Evolutionary conservation across 2,329 filamentous ascomycete genomes (phyloP).

Genomic region (Dothistroma pini): DNA sequence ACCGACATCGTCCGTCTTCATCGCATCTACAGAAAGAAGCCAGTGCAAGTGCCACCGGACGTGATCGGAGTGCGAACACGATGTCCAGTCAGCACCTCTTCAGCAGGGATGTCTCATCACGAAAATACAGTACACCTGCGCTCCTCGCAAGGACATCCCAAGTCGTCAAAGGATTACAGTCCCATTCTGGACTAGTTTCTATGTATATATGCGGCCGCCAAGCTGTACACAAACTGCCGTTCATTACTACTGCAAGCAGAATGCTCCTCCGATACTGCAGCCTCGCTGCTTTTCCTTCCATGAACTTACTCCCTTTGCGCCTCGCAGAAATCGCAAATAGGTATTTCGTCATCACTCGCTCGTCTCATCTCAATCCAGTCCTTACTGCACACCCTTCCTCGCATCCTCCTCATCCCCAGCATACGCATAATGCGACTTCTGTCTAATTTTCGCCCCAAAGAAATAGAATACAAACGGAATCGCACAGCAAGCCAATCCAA

Average conservation of each 20-base stretch:
- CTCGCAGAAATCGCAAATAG: background rate
- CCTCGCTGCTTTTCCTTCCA: background rate
- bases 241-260: background rate
- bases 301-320: background rate
- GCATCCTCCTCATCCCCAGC: conserved; percentile 50
- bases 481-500: conserved; percentile 37
- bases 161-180: background rate
- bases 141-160: background rate
- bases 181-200: background rate
- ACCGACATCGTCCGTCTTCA: background rate
- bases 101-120: background rate
- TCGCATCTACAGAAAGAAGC: background rate
- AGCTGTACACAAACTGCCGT: background rate
- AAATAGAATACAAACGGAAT: conserved; percentile 68
- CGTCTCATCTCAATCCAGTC: background rate
- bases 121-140: background rate
- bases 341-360: background rate
- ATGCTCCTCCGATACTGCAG: background rate
- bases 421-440: conserved; percentile 69
- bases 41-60: background rate
- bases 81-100: no score
- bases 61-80: background rate
- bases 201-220: background rate
- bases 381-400: conserved; percentile 23
- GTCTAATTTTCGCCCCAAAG: conserved; percentile 68